Conservation (phyloP, 352 stramenopile genomes). For the Phytopythium kandeliae region DNA sequence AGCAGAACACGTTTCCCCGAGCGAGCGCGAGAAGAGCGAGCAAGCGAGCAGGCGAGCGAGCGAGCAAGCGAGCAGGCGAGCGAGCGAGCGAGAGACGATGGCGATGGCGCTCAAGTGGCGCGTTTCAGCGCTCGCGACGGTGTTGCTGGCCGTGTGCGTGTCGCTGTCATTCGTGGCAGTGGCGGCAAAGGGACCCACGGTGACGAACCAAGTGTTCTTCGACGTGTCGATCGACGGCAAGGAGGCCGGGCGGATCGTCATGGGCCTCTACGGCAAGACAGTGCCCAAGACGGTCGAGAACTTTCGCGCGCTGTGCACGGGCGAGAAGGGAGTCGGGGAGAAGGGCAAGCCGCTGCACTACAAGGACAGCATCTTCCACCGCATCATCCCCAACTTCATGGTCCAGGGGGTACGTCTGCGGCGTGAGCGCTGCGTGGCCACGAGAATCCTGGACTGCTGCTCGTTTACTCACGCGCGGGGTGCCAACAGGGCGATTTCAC, state of each 20-base stretch:
- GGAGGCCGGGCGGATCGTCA: slow-evolving; percentile 75
- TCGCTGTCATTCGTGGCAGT: slow-evolving; percentile 25
- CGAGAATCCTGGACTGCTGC: too few relatives aligned
- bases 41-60: too few relatives aligned
- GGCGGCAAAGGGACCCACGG: slow-evolving; percentile 49
- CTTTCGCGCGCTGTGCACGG: slow-evolving; percentile 97
- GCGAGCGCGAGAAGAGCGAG: not conserved
- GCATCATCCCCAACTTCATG: slow-evolving; percentile 93
- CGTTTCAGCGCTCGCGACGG: slow-evolving; percentile 19
- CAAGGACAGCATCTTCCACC: slow-evolving; percentile 90
- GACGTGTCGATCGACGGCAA: slow-evolving; percentile 94
- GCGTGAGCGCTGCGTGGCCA: too few relatives aligned
- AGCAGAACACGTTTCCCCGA: not conserved
- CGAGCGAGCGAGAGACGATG: not conserved
- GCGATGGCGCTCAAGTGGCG: slow-evolving; percentile 56
- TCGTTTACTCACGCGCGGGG: not conserved
- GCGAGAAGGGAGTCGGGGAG: slow-evolving; percentile 92
- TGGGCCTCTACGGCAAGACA: slow-evolving; percentile 92
- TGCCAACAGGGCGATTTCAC: slow-evolving; percentile 92
- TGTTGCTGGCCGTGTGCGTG: slow-evolving; percentile 36
- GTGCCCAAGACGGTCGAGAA: slow-evolving; percentile 96
- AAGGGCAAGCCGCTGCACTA: slow-evolving; percentile 79
- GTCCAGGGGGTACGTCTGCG: slow-evolving; percentile 83
- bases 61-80: too few relatives aligned
- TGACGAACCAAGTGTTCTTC: slow-evolving; percentile 95